phyloP scores from a whole-genome alignment of 768 basidiomycete species.

The Mycena belliarum region DNA sequence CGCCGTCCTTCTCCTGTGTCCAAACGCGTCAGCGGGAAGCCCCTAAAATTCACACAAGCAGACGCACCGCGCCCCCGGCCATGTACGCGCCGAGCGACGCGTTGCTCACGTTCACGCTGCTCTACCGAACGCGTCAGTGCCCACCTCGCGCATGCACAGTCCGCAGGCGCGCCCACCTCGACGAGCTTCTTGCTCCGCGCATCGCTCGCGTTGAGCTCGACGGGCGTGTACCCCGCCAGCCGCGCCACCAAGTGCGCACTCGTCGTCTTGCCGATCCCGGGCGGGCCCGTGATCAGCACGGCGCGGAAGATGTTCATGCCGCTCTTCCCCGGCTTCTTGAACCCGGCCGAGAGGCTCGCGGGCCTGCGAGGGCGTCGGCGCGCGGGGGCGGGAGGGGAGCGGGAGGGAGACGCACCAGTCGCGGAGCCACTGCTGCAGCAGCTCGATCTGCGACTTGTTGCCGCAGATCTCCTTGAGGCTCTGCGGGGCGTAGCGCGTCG shows the following conservation, averaged over 20 bases:
- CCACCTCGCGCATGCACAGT: neutral
- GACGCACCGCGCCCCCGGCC: conserved; percentile 50
- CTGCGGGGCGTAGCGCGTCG: conserved; percentile 90
- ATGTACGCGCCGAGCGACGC: conserved; percentile 87
- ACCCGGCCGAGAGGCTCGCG: conserved; percentile 65
- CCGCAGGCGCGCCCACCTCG: conserved; percentile 60
- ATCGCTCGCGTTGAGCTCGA: conserved; percentile 97
- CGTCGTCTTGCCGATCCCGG: conserved; percentile 98
- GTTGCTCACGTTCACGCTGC: conserved; percentile 88
- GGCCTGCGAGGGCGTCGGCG: conserved; percentile 53
- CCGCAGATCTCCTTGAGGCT: conserved; percentile 90
- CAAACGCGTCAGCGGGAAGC: neutral
- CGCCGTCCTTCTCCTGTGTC: conserved; percentile 62
- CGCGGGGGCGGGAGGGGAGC: neutral
- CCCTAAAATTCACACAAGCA: neutral
- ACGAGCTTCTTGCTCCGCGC: conserved; percentile 94
- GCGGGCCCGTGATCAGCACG: conserved; percentile 88
- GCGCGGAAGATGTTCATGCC: conserved; percentile 87
- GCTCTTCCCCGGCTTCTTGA: conserved; percentile 94
- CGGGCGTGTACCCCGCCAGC: conserved; percentile 84
- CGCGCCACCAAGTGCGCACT: conserved; percentile 92
- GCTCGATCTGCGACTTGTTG: conserved; percentile 91
- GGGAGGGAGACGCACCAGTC: conserved; percentile 63
- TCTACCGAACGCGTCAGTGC: conserved; percentile 43
- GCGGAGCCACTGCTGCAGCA: conserved; percentile 81